Evolutionary conservation across 176 grass and related monocot species (phyloP).

Genomic region (Miscanthus lutarioriparius): DNA sequence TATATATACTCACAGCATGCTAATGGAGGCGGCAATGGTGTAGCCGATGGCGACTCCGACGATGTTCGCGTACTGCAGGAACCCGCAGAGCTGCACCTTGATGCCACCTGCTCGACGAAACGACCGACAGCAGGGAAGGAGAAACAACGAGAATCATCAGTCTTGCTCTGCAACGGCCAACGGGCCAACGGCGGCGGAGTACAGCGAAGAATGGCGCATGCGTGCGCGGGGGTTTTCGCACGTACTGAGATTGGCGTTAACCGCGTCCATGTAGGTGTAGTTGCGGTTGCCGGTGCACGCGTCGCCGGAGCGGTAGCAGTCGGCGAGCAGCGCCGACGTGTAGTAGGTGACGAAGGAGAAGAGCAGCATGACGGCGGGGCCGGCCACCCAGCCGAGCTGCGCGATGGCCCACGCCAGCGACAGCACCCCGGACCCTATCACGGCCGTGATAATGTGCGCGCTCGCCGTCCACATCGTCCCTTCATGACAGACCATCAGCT

Average conservation of each 20-base stretch:
- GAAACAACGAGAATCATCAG: constrained; percentile 7
- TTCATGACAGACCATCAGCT: not conserved
- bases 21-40: constrained; percentile 97
- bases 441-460: constrained; percentile 95
- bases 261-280: constrained; percentile 99
- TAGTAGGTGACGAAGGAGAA: constrained; percentile 96
- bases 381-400: constrained; percentile 93
- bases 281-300: constrained; percentile 70
- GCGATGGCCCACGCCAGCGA: constrained; percentile 90
- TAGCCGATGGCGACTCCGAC: constrained; percentile 97
- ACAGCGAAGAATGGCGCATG: not conserved
- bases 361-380: constrained; percentile 90
- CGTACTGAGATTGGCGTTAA: constrained; percentile 77
- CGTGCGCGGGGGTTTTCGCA: not conserved
- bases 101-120: constrained; percentile 68
- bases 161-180: not conserved
- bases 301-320: constrained; percentile 93
- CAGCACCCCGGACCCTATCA: constrained; percentile 86
- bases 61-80: constrained; percentile 94
- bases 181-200: no score
- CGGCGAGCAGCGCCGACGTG: constrained; percentile 74
- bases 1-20: constrained; percentile 73
- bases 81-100: constrained; percentile 88
- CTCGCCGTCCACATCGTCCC: constrained; percentile 92
- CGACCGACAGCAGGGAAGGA: not conserved